These are phyloP conservation scores for Claviceps digitariae DNA, from an alignment of 2,329 filamentous ascomycete genomes.

Conservation along the genomic window DNA sequence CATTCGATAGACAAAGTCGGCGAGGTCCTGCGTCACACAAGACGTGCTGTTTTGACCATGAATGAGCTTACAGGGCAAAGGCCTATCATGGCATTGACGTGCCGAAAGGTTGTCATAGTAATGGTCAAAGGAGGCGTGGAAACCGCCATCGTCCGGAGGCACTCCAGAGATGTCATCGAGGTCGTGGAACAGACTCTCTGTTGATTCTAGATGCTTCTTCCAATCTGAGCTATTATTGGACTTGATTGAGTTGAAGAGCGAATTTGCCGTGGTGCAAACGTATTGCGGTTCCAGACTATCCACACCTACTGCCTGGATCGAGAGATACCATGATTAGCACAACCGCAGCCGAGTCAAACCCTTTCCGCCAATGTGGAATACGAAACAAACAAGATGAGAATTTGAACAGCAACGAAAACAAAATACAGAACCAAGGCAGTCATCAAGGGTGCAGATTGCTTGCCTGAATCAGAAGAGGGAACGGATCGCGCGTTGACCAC, in stretches of 20 bases:
- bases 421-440: neutral
- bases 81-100: constrained; percentile 60
- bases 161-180: constrained; percentile 61
- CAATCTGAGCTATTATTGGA: constrained; percentile 36
- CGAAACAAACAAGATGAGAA: too few species aligned
- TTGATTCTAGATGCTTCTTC: constrained; percentile 47
- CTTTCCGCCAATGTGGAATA: too few species aligned
- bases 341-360: too few species aligned
- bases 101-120: constrained; percentile 78
- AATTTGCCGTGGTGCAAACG: constrained; percentile 39
- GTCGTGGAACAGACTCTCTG: constrained; percentile 37
- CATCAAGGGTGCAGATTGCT: neutral
- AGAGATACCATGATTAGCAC: neutral
- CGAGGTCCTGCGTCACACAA: constrained; percentile 50
- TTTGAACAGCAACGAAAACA: neutral
- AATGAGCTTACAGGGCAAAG: constrained; percentile 52
- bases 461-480: constrained; percentile 35
- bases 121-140: constrained; percentile 63
- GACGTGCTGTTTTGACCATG: constrained; percentile 29
- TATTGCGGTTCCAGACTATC: constrained; percentile 69
- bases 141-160: constrained; percentile 37
- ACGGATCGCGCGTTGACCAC: constrained; percentile 33
- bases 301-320: constrained; percentile 33
- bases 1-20: constrained; percentile 59
- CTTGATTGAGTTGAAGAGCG: constrained; percentile 29